Conservation (phyloP, 2,329 filamentous ascomycete genomes). For the Aspergillus ustus region DNA sequence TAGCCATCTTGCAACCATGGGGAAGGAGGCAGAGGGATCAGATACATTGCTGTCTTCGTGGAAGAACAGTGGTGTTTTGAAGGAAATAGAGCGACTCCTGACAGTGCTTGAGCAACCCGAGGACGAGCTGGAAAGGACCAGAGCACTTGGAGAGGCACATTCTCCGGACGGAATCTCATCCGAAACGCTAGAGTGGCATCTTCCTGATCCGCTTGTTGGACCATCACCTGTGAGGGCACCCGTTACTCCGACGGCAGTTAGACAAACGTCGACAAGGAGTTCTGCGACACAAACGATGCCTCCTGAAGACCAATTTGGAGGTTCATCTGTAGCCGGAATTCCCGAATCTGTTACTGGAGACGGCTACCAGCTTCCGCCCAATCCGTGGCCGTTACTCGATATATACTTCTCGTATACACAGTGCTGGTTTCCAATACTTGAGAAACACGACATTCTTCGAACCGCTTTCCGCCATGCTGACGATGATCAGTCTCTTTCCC, state of each 20-base stretch:
- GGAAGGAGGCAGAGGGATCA: conserved; percentile 52
- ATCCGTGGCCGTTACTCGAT: conserved; percentile 62
- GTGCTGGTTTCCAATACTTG: conserved; percentile 75
- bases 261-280: conserved; percentile 27
- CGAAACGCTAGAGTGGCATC: conserved; percentile 40
- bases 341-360: background rate
- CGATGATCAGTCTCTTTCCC: conserved; percentile 30
- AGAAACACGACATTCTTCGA: conserved; percentile 66
- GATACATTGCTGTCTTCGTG: conserved; percentile 65
- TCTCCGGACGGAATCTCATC: conserved; percentile 39
- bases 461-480: conserved; percentile 47
- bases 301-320: background rate
- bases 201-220: conserved; percentile 32
- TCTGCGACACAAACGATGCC: conserved; percentile 32
- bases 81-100: conserved; percentile 66
- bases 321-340: background rate
- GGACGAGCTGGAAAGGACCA: conserved; percentile 41
- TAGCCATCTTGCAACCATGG: conserved; percentile 40
- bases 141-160: conserved; percentile 28
- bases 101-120: conserved; percentile 48
- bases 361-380: conserved; percentile 56
- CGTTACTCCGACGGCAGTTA: conserved; percentile 20
- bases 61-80: conserved; percentile 66
- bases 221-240: conserved; percentile 34
- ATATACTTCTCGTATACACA: conserved; percentile 77